Evolutionary conservation across 805 yeast genomes (phyloP).

Genomic region (Teunomyces panamensis): DNA sequence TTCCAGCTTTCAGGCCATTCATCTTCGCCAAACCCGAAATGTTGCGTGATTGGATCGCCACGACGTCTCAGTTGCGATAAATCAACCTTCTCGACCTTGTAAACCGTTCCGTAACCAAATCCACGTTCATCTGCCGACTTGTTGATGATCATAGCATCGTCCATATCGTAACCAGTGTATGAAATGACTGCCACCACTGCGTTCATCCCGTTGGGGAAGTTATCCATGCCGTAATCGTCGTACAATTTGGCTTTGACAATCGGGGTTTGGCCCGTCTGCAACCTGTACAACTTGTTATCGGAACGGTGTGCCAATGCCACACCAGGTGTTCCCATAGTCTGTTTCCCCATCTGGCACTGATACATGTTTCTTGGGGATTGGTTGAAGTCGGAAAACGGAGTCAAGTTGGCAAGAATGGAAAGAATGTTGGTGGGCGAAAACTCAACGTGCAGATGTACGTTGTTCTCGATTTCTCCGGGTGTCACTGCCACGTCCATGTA

Average conservation of each 20-base stretch:
- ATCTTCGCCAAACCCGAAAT: conserved; percentile 91
- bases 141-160: conserved; percentile 98
- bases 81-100: conserved; percentile 91
- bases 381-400: conserved; percentile 97
- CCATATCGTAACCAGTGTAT: conserved; percentile 99
- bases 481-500: conserved; percentile 95
- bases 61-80: conserved; percentile 71
- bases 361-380: conserved; percentile 99
- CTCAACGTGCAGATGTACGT: conserved; percentile 90
- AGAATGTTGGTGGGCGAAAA: conserved; percentile 91
- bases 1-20: conserved; percentile 92
- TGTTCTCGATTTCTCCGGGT: conserved; percentile 80
- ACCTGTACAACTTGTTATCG: conserved; percentile 88
- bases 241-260: conserved; percentile 90
- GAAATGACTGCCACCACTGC: conserved; percentile 99
- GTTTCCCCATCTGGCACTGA: conserved; percentile 99
- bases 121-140: conserved; percentile 98
- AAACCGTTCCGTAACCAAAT: conserved; percentile 94
- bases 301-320: conserved; percentile 89
- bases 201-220: conserved; percentile 96
- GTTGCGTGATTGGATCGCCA: conserved; percentile 94
- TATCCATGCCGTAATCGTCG: conserved; percentile 96
- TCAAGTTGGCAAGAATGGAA: conserved; percentile 92
- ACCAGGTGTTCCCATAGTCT: conserved; percentile 99
- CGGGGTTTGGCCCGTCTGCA: conserved; percentile 96